A percentile compares a stretch with the other conserved stretches of the same genome.
These are phyloP conservation scores for Hypoxylon lienhwacheense DNA, from an alignment of 495 filamentous ascomycete genomes.

Conservation along the genomic window DNA sequence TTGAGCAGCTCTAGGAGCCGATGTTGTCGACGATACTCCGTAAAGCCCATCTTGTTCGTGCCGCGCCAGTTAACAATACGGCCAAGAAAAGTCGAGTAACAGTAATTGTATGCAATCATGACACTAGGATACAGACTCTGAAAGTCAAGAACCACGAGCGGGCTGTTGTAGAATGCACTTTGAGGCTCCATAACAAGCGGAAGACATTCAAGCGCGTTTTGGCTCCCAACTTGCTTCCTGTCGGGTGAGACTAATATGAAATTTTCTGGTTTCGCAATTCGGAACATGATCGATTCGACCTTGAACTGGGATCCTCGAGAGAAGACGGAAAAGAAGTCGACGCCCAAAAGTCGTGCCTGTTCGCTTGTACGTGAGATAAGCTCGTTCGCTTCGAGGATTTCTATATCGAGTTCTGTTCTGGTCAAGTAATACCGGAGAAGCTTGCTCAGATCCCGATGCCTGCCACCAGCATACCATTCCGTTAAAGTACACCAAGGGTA, in stretches of 20 bases:
- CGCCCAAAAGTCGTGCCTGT: conserved; percentile 87
- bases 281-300: conserved; percentile 97
- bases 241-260: conserved; percentile 88
- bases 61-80: conserved; percentile 83
- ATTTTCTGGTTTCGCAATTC: conserved; percentile 96
- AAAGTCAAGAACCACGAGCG: conserved; percentile 90
- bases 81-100: conserved; percentile 95
- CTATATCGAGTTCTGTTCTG: conserved; percentile 79
- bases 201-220: conserved; percentile 93
- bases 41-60: conserved; percentile 92
- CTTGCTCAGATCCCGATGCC: conserved; percentile 68
- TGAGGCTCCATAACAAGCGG: conserved; percentile 98
- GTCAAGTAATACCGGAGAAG: conserved; percentile 76
- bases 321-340: conserved; percentile 96
- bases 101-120: conserved; percentile 99
- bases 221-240: conserved; percentile 85
- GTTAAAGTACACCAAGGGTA: conserved; percentile 79
- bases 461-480: conserved; percentile 71
- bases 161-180: conserved; percentile 89
- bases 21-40: conserved; percentile 74
- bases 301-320: conserved; percentile 95
- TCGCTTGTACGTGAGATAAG: conserved; percentile 88
- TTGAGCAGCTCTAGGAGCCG: conserved; percentile 76
- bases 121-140: conserved; percentile 95
- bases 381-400: conserved; percentile 90